Conservation (phyloP, 305 asterid species). For the Vinca major region DNA sequence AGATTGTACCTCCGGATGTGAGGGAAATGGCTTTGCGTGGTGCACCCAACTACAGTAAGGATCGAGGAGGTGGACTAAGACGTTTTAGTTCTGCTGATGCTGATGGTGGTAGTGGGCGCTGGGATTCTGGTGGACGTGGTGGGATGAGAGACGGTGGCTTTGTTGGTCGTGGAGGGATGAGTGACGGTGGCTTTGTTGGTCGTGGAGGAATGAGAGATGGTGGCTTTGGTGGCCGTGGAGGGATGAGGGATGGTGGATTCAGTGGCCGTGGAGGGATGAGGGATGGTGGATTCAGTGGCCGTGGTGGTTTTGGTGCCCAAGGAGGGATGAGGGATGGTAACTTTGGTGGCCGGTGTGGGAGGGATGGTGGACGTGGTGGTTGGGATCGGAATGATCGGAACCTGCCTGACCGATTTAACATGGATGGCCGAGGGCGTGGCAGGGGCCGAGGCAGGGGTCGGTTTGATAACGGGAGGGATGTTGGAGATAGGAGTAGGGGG, state of each 20-base stretch:
- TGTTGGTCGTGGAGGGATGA: slow-evolving; percentile 48
- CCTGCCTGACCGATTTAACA: slow-evolving; percentile 37
- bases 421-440: slow-evolving; percentile 68
- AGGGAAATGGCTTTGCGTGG: slow-evolving; percentile 84
- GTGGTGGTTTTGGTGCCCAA: slow-evolving; percentile 31
- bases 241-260: slow-evolving; percentile 40
- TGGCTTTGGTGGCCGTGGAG: slow-evolving; percentile 45
- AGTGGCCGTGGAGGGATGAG: slow-evolving; percentile 48
- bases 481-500: slow-evolving; percentile 55
- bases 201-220: slow-evolving; percentile 61
- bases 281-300: slow-evolving; percentile 45
- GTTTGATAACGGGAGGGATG: slow-evolving; percentile 59
- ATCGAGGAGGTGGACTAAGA: slow-evolving; percentile 62
- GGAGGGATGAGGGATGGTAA: slow-evolving; percentile 22
- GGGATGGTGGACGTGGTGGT: slow-evolving; percentile 48
- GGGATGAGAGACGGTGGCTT: slow-evolving; percentile 54
- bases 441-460: slow-evolving; percentile 74
- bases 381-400: slow-evolving; percentile 75
- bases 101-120: slow-evolving; percentile 50
- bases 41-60: slow-evolving; percentile 55
- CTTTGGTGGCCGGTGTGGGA: slow-evolving; percentile 37
- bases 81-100: slow-evolving; percentile 50
- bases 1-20: slow-evolving; percentile 73
- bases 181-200: slow-evolving; percentile 47
- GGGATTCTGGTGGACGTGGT: slow-evolving; percentile 72